phyloP scores from a whole-genome alignment of 768 basidiomycete species.

The Mycena haematopus region DNA sequence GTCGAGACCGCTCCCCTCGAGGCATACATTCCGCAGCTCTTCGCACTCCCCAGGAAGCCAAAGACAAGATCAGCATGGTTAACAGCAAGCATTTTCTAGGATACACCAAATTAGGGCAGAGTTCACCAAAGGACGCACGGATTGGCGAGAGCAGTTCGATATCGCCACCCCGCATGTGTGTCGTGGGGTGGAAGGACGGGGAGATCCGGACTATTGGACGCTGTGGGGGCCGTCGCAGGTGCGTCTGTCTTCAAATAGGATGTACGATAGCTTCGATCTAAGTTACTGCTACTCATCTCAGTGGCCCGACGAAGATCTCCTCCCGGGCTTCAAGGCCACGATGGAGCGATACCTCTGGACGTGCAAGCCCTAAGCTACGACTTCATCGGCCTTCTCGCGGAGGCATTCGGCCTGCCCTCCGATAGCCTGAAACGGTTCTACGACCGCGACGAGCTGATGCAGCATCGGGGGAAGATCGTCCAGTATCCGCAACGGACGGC shows the following conservation, averaged over 20 bases:
- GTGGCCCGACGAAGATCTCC: constrained; percentile 78
- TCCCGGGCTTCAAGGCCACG: constrained; percentile 72
- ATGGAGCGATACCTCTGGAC: constrained; percentile 65
- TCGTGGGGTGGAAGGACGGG: constrained; percentile 55
- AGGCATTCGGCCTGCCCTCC: constrained; percentile 69
- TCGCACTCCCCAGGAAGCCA: constrained; percentile 71
- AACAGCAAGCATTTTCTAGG: constrained; percentile 83
- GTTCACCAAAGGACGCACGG: constrained; percentile 73
- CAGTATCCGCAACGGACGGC: constrained; percentile 75
- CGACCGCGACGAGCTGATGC: constrained; percentile 64
- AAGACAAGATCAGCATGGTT: constrained; percentile 72
- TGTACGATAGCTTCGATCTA: not conserved
- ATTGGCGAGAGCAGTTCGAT: constrained; percentile 84
- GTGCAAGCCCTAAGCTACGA: constrained; percentile 65
- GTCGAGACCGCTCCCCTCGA: constrained; percentile 61
- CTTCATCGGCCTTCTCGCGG: constrained; percentile 68
- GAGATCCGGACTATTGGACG: constrained; percentile 67
- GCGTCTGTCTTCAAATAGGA: not conserved
- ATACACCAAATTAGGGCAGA: constrained; percentile 78
- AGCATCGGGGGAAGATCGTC: constrained; percentile 80
- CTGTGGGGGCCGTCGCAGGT: constrained; percentile 84
- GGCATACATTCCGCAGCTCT: constrained; percentile 70
- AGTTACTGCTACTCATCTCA: constrained; percentile 37
- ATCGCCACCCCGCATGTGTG: constrained; percentile 71
- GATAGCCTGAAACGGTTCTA: constrained; percentile 71